A percentile compares a stretch with the other conserved stretches of the same genome.
phyloP scores from a whole-genome alignment of 148 eudicot genomes.

The Nepenthes mirabilis region DNA sequence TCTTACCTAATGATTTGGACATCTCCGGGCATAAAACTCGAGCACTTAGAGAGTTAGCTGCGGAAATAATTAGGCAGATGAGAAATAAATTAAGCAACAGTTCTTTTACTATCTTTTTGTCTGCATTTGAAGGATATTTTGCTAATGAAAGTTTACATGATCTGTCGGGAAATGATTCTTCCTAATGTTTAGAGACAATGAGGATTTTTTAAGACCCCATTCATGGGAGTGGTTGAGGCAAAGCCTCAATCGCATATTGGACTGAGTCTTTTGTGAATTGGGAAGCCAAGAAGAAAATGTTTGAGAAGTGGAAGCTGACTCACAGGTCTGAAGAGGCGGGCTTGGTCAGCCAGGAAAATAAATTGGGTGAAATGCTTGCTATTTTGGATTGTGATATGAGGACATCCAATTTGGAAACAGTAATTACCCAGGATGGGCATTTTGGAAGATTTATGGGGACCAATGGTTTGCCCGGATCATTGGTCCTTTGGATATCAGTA shows the following conservation, averaged over 20 bases:
- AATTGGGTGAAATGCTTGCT: conserved; percentile 76
- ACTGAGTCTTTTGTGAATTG: conserved; percentile 45
- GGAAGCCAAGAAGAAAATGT: conserved; percentile 75
- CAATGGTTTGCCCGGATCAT: conserved; percentile 10
- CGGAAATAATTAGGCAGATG: conserved; percentile 41
- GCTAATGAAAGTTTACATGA: conserved; percentile 70
- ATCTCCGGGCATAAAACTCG: conserved; percentile 20
- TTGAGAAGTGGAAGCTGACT: conserved; percentile 76
- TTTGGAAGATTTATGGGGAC: conserved; percentile 12
- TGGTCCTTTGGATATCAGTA: conserved; percentile 54
- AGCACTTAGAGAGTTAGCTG: conserved; percentile 55
- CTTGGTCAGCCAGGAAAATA: conserved; percentile 33
- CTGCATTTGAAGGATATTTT: conserved; percentile 42
- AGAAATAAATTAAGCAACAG: conserved; percentile 21
- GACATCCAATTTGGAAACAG: conserved; percentile 13
- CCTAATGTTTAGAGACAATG: conserved; percentile 40
- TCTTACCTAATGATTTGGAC: conserved; percentile 12
- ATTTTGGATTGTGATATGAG: conserved; percentile 27
- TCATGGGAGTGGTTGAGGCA: conserved; percentile 16
- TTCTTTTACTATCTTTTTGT: conserved; percentile 15
- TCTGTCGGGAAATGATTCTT: conserved; percentile 49
- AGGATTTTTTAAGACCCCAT: conserved; percentile 26
- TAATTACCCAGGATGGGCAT: conserved; percentile 16
- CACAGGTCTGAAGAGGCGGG: conserved; percentile 35
- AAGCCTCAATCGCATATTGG: conserved; percentile 19